A percentile compares a stretch with the other conserved stretches of the same genome.
These are phyloP conservation scores for Colletotrichum musae DNA, from an alignment of 2,329 filamentous ascomycete species.

Conservation along the genomic window DNA sequence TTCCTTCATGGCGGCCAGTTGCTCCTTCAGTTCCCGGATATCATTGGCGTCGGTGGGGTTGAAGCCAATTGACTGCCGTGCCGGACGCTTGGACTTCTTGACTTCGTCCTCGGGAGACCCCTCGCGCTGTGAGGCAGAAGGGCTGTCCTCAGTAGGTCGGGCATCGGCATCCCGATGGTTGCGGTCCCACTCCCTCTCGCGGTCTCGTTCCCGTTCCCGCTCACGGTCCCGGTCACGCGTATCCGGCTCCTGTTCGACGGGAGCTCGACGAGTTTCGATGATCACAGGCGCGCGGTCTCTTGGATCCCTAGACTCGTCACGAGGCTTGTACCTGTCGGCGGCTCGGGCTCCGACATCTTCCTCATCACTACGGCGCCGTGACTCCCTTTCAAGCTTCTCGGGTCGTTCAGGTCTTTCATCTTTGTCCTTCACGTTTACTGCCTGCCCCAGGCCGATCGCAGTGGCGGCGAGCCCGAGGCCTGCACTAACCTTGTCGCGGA, in stretches of 20 bases:
- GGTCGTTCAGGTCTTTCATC: constrained; percentile 51
- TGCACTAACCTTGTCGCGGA: constrained; percentile 63
- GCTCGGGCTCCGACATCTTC: constrained; percentile 43
- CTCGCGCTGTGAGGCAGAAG: constrained; percentile 52
- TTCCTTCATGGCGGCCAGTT: constrained; percentile 60
- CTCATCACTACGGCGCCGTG: constrained; percentile 39
- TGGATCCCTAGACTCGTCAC: constrained; percentile 44
- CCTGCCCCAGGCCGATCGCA: constrained; percentile 59
- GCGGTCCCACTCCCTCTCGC: constrained; percentile 46
- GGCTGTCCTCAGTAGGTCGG: constrained; percentile 53
- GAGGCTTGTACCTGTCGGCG: constrained; percentile 48
- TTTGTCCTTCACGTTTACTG: constrained; percentile 56
- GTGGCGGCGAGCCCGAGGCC: constrained; percentile 65
- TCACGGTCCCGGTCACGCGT: constrained; percentile 42
- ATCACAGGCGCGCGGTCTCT: constrained; percentile 41
- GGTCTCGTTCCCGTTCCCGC: constrained; percentile 31
- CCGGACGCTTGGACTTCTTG: constrained; percentile 55
- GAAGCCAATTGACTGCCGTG: constrained; percentile 59
- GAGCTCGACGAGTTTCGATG: constrained; percentile 40
- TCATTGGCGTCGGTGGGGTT: constrained; percentile 68
- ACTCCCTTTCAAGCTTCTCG: constrained; percentile 31
- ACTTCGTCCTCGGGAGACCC: constrained; percentile 59
- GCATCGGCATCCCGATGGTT: constrained; percentile 57
- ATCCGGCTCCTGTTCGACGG: constrained; percentile 42
- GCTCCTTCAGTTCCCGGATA: constrained; percentile 64